Evolutionary conservation across 2,329 filamentous ascomycete genomes (phyloP).

Genomic region (Teratosphaeria destructans): DNA sequence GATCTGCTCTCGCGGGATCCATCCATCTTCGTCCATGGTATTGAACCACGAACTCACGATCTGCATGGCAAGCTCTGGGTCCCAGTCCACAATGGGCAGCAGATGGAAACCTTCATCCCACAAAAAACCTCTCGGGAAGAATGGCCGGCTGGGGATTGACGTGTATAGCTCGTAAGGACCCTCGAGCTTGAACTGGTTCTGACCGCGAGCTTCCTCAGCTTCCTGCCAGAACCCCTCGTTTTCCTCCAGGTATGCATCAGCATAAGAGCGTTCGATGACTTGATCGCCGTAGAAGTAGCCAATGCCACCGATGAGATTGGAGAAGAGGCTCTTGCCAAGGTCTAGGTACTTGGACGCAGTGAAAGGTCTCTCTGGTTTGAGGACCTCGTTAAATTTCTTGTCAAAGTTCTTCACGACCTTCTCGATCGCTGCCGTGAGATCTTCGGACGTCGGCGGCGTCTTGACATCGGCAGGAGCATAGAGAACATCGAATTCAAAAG

Average conservation of each 20-base stretch:
- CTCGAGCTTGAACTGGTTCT: slow-evolving; percentile 58
- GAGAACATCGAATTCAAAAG: slow-evolving; percentile 86
- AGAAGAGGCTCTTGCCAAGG: slow-evolving; percentile 85
- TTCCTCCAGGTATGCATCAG: slow-evolving; percentile 88
- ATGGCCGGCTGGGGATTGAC: slow-evolving; percentile 81
- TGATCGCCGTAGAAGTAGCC: slow-evolving; percentile 90
- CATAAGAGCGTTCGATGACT: slow-evolving; percentile 80
- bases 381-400: slow-evolving; percentile 61
- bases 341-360: slow-evolving; percentile 55
- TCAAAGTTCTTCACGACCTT: slow-evolving; percentile 58
- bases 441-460: slow-evolving; percentile 34
- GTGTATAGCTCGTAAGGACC: slow-evolving; percentile 85
- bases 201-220: slow-evolving; percentile 64
- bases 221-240: slow-evolving; percentile 95
- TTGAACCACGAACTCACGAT: slow-evolving; percentile 94
- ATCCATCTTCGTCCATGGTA: slow-evolving; percentile 91
- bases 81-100: slow-evolving; percentile 84
- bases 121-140: slow-evolving; percentile 91
- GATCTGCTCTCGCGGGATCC: slow-evolving; percentile 95
- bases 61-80: slow-evolving; percentile 74
- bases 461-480: slow-evolving; percentile 65
- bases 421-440: slow-evolving; percentile 60
- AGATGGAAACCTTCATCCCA: slow-evolving; percentile 99
- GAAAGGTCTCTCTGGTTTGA: slow-evolving; percentile 69
- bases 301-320: slow-evolving; percentile 85